Percentiles rank a stretch among this genome's conserved stretches.
These are phyloP conservation scores for Malassezia psittaci DNA, from an alignment of 1,284 basidiomycete genomes.

Conservation along the genomic window DNA sequence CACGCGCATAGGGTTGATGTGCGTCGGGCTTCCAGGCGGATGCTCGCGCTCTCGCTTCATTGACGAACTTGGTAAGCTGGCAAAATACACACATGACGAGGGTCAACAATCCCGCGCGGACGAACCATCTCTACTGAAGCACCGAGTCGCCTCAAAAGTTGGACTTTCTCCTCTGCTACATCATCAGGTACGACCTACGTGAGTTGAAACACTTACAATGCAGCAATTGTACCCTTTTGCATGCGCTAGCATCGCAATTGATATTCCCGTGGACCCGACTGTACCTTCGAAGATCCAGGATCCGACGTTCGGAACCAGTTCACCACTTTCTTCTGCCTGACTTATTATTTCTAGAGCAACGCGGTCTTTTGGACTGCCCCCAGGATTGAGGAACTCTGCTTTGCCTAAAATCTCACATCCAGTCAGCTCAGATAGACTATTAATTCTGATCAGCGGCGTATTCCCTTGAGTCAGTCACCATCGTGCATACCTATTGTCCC, in stretches of 20 bases:
- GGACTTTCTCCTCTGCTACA: conserved; percentile 77
- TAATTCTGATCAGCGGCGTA: conserved; percentile 83
- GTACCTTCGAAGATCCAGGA: conserved; percentile 96
- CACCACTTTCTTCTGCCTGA: conserved; percentile 74
- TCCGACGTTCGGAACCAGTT: conserved; percentile 73
- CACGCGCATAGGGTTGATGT: conserved; percentile 29
- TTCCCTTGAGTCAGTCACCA: conserved; percentile 58
- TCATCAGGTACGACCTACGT: conserved; percentile 49
- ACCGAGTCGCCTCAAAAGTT: conserved; percentile 70
- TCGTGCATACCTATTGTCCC: neutral
- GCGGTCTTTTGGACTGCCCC: conserved; percentile 93
- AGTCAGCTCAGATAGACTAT: conserved; percentile 74
- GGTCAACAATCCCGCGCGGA: conserved; percentile 44
- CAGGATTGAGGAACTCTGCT: conserved; percentile 91
- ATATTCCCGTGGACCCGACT: conserved; percentile 92
- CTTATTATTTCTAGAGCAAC: conserved; percentile 70
- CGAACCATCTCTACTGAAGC: conserved; percentile 65
- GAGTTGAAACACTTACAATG: conserved; percentile 48
- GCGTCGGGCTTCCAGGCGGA: conserved; percentile 21
- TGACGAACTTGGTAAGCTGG: conserved; percentile 30
- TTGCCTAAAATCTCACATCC: conserved; percentile 95
- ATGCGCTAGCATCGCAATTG: conserved; percentile 68
- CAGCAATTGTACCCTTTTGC: conserved; percentile 55
- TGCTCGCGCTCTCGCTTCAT: conserved; percentile 36
- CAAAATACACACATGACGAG: conserved; percentile 23